Conservation (phyloP, 1,139 yeast genomes). For the Debaryomycetaceae sp. region DNA sequence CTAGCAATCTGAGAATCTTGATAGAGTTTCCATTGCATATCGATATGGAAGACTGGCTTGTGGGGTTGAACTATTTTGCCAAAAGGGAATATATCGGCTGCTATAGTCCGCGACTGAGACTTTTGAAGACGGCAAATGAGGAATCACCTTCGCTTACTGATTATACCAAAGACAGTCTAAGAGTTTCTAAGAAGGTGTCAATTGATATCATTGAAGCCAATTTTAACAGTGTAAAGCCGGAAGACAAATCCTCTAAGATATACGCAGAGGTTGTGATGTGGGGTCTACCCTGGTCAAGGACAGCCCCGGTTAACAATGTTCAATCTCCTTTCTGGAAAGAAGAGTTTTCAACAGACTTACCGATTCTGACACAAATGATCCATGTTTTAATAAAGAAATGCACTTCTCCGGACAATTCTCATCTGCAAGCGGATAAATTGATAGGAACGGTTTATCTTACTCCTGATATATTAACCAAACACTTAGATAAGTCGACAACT, state of each 20-base stretch:
- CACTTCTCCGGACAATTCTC: slow-evolving; percentile 15
- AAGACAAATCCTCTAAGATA: slow-evolving; percentile 21
- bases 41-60: slow-evolving; percentile 83
- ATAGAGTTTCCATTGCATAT: slow-evolving; percentile 66
- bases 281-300: slow-evolving; percentile 68
- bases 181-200: slow-evolving; percentile 53
- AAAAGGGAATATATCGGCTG: slow-evolving; percentile 54
- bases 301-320: slow-evolving; percentile 53
- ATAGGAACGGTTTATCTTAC: slow-evolving; percentile 56
- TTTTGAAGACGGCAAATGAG: slow-evolving; percentile 10
- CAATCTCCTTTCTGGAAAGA: slow-evolving; percentile 72
- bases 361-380: slow-evolving; percentile 52
- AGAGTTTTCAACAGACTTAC: slow-evolving; percentile 52
- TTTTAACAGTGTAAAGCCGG: slow-evolving; percentile 26
- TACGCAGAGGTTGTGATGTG: slow-evolving; percentile 66
- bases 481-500: slow-evolving; percentile 32
- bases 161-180: slow-evolving; percentile 36
- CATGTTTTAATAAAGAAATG: slow-evolving; percentile 49
- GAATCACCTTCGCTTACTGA: slow-evolving; percentile 19
- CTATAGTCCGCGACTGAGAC: slow-evolving; percentile 19
- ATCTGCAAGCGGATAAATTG: slow-evolving; percentile 31
- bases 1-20: slow-evolving; percentile 42
- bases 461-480: slow-evolving; percentile 49
- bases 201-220: slow-evolving; percentile 70
- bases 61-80: slow-evolving; percentile 67